Evolutionary conservation across 805 yeast species (phyloP).

Genomic region (Zygosaccharomyces bisporus): DNA sequence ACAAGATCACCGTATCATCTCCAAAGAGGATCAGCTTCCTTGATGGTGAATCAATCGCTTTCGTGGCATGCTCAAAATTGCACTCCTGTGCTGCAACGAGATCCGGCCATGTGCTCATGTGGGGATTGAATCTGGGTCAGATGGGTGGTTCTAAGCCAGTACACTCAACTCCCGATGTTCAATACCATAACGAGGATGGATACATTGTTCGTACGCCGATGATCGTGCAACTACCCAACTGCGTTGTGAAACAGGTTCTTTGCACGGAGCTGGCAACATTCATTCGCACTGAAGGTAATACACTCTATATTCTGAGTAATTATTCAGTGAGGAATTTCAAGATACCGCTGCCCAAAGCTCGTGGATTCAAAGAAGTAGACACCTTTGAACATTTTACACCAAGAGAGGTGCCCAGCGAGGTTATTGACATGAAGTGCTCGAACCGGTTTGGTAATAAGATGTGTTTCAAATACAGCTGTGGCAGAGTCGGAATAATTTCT

Average conservation of each 20-base stretch:
- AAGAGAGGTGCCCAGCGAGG: slow-evolving; percentile 29
- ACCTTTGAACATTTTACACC: slow-evolving; percentile 37
- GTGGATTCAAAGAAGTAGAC: slow-evolving; percentile 28
- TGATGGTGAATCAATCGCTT: slow-evolving; percentile 33
- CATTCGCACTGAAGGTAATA: slow-evolving; percentile 53
- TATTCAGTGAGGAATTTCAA: slow-evolving; percentile 53
- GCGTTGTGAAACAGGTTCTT: slow-evolving; percentile 48
- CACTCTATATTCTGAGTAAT: slow-evolving; percentile 58
- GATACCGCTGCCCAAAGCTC: slow-evolving; percentile 35
- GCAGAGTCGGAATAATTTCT: slow-evolving; percentile 46
- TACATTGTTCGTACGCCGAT: slow-evolving; percentile 22
- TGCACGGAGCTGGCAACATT: slow-evolving; percentile 71
- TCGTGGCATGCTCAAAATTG: slow-evolving; percentile 59
- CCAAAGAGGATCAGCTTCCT: slow-evolving; percentile 31
- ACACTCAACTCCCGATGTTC: slow-evolving; percentile 41
- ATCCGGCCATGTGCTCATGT: slow-evolving; percentile 46
- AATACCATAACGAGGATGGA: slow-evolving; percentile 45
- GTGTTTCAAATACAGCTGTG: slow-evolving; percentile 53
- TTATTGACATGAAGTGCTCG: slow-evolving; percentile 32
- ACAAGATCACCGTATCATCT: slow-evolving; percentile 22
- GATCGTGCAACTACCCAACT: slow-evolving; percentile 20
- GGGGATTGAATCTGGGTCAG: slow-evolving; percentile 85
- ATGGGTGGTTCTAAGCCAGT: slow-evolving; percentile 50
- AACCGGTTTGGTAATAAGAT: slow-evolving; percentile 41
- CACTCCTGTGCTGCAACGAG: slow-evolving; percentile 61